phyloP scores from a whole-genome alignment of 768 basidiomycete species.

The Candolleomyces aberdarensis region DNA sequence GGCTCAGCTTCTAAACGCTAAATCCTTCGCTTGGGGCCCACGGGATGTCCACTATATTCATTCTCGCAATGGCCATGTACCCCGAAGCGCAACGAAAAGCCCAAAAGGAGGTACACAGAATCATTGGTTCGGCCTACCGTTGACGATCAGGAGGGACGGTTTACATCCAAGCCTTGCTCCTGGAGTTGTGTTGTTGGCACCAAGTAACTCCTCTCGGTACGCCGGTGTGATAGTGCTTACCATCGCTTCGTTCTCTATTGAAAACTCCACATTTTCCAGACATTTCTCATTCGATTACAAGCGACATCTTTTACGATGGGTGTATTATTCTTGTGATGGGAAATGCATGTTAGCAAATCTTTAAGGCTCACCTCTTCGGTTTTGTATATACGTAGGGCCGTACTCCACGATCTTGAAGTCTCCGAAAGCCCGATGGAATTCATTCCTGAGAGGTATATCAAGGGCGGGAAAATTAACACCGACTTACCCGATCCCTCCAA shows the following conservation, averaged over 20 bases:
- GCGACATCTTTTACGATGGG: conserved; percentile 15
- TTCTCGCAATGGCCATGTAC: conserved; percentile 12
- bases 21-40: not conserved
- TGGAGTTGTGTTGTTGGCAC: conserved; percentile 11
- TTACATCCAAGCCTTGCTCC: conserved; percentile 13
- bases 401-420: conserved; percentile 7
- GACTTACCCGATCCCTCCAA: conserved; percentile 19
- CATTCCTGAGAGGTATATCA: conserved; percentile 6
- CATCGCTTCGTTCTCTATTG: not conserved
- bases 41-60: conserved; percentile 1
- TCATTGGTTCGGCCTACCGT: conserved; percentile 13
- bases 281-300: conserved; percentile 11
- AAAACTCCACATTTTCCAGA: not conserved
- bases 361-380: not conserved
- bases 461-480: conserved; percentile 4
- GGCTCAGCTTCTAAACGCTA: not conserved
- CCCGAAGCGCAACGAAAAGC: conserved; percentile 14
- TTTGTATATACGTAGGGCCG: conserved; percentile 5
- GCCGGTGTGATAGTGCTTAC: not conserved
- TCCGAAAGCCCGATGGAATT: conserved; percentile 9
- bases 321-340: conserved; percentile 13
- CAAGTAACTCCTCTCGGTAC: not conserved
- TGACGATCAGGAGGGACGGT: conserved; percentile 10
- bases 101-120: conserved; percentile 13
- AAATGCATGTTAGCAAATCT: not conserved